Conservation (phyloP, 148 eudicot species). For the Rhododendron molle region DNA sequence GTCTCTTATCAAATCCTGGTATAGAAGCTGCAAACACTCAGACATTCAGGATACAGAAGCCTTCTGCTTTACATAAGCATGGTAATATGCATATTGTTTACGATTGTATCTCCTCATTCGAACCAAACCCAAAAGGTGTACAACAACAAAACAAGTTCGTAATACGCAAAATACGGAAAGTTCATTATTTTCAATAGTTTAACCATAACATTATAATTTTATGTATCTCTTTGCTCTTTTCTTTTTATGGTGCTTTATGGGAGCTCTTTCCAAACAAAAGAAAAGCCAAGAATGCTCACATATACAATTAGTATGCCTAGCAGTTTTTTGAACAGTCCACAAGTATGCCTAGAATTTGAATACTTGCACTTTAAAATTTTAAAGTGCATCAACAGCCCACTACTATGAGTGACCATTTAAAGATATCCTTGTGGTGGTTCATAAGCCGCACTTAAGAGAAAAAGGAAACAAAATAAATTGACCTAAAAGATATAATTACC, state of each 20-base stretch:
- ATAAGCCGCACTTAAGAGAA: not conserved
- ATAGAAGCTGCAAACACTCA: not conserved
- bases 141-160: slow-evolving; percentile 5
- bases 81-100: not conserved
- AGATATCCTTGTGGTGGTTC: not conserved
- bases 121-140: not conserved
- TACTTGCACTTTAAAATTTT: not conserved
- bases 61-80: not conserved
- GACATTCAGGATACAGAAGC: not conserved
- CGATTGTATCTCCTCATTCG: not conserved
- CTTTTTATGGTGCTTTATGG: not conserved
- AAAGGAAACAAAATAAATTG: not conserved
- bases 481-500: slow-evolving; percentile 19
- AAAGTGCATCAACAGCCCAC: not conserved
- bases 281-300: not conserved
- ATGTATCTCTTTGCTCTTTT: not conserved
- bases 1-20: not conserved
- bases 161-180: not conserved
- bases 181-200: not conserved
- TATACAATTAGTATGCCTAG: not conserved
- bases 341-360: not conserved
- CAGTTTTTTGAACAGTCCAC: too few species aligned
- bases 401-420: not conserved
- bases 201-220: not conserved
- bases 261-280: not conserved